Evolutionary conservation across 192 early-diverging fungal species (phyloP), one percentile per base, ranked within the genome.

Genomic region (Neocallimastix lanati): DNA sequence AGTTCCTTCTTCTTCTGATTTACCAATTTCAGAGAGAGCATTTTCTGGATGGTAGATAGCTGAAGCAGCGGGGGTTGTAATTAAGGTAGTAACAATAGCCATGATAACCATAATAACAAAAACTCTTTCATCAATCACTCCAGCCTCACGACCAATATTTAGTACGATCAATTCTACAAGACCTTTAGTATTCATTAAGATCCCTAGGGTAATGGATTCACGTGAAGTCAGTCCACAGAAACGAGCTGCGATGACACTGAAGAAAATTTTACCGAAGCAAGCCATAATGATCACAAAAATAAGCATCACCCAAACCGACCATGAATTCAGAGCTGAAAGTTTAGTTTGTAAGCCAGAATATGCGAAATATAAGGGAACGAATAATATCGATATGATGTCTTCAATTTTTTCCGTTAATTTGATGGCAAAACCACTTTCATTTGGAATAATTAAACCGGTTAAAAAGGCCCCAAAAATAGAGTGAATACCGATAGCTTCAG

Each of bases 161-260:
- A 98, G 88, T 33, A 98, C 95, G 79, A 97, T 97, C 12, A 98
- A 86, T 83, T 98, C 96, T 28, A 98, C 94, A 29, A 98, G 85
- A 83, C 95, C 96, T 85, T 97, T 97, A 82, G 93, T 94, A 87
- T 94, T 97, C 96, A 98, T 97, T 76, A 98, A 84, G 76, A 95
- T 82, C 2, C 96, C 96, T 67, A 97, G 88, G 0, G 94, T 88
- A 16, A 93, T 83, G 2, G 94, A 94, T 81, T 98, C 95, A 81
- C 94, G 88, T 91, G 90, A 93, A 28, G 88, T 87, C 79, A 95
- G 88, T 18, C 91, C 92, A 37, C 85, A 86, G 21, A 93, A 76
- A 36, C 87, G 86, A 11, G 94, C 92, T 0, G 93, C 91, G 12
- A 86, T 14, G 0, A 90, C 90, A 76, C 93, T 94, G 28, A 94